phyloP scores from a whole-genome alignment of 2,329 filamentous ascomycete genomes.

The Trichoderma oligosporum region DNA sequence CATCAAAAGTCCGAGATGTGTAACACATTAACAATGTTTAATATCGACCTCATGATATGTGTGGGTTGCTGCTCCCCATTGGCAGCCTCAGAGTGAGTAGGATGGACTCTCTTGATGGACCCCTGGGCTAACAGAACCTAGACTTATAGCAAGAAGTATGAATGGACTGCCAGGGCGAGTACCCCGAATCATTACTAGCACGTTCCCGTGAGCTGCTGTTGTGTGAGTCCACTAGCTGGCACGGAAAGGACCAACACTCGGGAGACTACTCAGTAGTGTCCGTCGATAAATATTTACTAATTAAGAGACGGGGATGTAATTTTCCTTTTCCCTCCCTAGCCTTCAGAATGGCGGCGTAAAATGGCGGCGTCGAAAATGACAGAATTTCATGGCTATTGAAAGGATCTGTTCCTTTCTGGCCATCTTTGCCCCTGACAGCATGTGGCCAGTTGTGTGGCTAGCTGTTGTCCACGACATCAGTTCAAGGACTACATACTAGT shows the following conservation, averaged over 20 bases:
- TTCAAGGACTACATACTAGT: not conserved
- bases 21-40: not conserved
- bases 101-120: not conserved
- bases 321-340: too few species aligned
- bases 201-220: not conserved
- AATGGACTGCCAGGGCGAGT: not conserved
- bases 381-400: not conserved
- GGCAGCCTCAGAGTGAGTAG: not conserved
- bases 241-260: not conserved
- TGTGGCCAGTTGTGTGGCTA: not conserved
- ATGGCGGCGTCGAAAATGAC: not conserved
- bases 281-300: too few species aligned
- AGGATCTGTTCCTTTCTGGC: not conserved
- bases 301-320: too few species aligned
- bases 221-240: not conserved
- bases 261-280: not conserved
- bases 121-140: not conserved
- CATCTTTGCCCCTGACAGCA: not conserved
- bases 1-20: slow-evolving; percentile 9
- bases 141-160: not conserved
- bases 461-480: not conserved
- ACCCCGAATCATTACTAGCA: not conserved
- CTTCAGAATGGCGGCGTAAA: not conserved
- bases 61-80: not conserved
- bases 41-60: not conserved